Evolutionary conservation across 257 asterid genomes (phyloP).

Genomic region (Rehmannia glutinosa): DNA sequence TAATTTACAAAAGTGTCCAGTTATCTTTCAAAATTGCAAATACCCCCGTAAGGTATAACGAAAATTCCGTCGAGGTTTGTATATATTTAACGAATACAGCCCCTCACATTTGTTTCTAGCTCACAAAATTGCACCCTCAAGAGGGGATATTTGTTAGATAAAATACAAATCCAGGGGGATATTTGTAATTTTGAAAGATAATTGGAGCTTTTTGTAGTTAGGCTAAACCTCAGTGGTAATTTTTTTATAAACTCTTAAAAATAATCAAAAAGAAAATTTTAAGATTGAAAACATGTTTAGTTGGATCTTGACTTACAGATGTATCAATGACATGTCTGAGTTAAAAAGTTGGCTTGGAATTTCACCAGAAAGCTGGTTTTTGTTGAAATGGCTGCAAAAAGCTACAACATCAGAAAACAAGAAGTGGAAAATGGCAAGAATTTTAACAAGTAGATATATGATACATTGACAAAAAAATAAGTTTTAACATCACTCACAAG

Average conservation of each 20-base stretch:
- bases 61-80: too few species aligned
- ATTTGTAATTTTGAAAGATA: too few species aligned
- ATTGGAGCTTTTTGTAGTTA: too few species aligned
- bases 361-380: constrained; percentile 66
- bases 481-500: constrained; percentile 84
- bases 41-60: too few species aligned
- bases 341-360: constrained; percentile 61
- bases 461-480: background rate
- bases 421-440: background rate
- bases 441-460: background rate
- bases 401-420: background rate
- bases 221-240: too few species aligned
- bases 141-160: too few species aligned
- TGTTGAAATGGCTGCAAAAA: constrained; percentile 78
- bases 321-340: constrained; percentile 54
- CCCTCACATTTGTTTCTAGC: too few species aligned
- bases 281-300: background rate
- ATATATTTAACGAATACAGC: too few species aligned
- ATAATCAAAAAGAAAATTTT: background rate
- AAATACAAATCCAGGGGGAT: too few species aligned
- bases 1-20: too few species aligned
- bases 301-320: constrained; percentile 59
- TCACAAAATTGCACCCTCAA: too few species aligned
- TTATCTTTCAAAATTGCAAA: too few species aligned
- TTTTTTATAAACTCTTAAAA: background rate